Percentiles rank a stretch among this genome's conserved stretches.
Evolutionary conservation across 352 stramenopile genomes (phyloP).

Genomic region (Phytopythium cucurbitacearum): DNA sequence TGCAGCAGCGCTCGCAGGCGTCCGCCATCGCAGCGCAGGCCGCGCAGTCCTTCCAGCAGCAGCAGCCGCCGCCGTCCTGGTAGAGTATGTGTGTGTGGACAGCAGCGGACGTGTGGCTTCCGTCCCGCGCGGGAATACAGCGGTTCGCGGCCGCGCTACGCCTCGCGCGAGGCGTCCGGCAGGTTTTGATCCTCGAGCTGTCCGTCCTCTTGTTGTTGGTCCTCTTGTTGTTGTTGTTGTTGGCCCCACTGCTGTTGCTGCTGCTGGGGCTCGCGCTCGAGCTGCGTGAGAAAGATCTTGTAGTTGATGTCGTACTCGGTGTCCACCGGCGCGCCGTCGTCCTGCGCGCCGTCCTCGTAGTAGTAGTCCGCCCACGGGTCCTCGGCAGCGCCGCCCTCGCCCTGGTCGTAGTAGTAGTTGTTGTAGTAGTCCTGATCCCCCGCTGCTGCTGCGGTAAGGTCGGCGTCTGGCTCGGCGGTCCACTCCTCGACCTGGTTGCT

Average conservation of each 20-base stretch:
- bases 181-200: too few relatives aligned
- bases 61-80: constrained; percentile 12
- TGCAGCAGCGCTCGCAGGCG: constrained; percentile 59
- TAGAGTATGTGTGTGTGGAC: constrained; percentile 5
- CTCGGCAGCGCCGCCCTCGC: background rate
- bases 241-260: constrained; percentile 8
- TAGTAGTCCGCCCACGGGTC: constrained; percentile 11
- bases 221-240: constrained; percentile 3
- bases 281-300: constrained; percentile 63
- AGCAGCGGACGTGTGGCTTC: too few relatives aligned
- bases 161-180: too few relatives aligned
- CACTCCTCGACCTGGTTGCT: background rate
- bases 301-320: constrained; percentile 68
- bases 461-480: background rate
- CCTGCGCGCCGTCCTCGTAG: constrained; percentile 12
- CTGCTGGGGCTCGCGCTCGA: constrained; percentile 20
- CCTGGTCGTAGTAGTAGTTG: constrained; percentile 13
- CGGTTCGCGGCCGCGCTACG: too few relatives aligned
- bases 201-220: background rate
- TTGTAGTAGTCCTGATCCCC: constrained; percentile 5
- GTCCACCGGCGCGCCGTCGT: constrained; percentile 28
- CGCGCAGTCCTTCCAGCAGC: constrained; percentile 27
- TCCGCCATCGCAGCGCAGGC: constrained; percentile 68
- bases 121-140: too few relatives aligned
- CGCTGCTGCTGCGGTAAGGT: background rate